Percentiles rank a stretch among this genome's conserved stretches.
phyloP scores from a whole-genome alignment of 2,329 filamentous ascomycete species.

The Apiospora koreana region DNA sequence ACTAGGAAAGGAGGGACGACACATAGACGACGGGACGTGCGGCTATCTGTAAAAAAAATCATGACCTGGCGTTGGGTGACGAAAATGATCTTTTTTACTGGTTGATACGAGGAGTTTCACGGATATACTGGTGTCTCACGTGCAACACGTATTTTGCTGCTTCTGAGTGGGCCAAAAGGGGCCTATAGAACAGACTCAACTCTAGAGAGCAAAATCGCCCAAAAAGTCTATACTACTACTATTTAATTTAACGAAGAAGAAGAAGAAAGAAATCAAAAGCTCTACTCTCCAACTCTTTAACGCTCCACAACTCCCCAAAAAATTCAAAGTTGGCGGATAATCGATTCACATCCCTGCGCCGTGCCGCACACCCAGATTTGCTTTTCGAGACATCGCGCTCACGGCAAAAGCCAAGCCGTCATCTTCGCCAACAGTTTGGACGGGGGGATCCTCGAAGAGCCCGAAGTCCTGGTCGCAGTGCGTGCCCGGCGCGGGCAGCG shows the following conservation, averaged over 20 bases:
- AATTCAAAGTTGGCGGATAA: not conserved
- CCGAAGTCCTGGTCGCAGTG: constrained; percentile 9
- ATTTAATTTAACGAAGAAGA: not conserved
- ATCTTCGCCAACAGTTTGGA: not conserved
- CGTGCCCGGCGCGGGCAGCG: constrained; percentile 15
- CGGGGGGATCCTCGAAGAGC: constrained; percentile 9
- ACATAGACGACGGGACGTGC: not conserved
- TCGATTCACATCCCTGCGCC: not conserved
- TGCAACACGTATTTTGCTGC: not conserved
- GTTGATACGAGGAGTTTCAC: not conserved
- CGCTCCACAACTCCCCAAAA: not conserved
- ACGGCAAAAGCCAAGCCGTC: constrained; percentile 15
- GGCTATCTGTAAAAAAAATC: constrained; percentile 14
- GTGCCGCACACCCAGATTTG: not conserved
- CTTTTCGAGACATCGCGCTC: constrained; percentile 15
- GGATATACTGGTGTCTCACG: constrained; percentile 8
- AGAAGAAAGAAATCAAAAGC: not conserved
- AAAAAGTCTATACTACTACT: not conserved
- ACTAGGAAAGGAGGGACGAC: not conserved
- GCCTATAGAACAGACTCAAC: constrained; percentile 18
- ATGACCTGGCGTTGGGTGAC: constrained; percentile 16
- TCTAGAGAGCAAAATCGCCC: constrained; percentile 12
- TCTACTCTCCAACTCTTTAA: not conserved
- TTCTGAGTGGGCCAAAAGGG: not conserved
- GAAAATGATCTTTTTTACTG: constrained; percentile 9